A percentile compares a stretch with the other conserved stretches of the same genome.
Evolutionary conservation across 495 filamentous ascomycete species (phyloP).

Genomic region (Acidomyces sp.): DNA sequence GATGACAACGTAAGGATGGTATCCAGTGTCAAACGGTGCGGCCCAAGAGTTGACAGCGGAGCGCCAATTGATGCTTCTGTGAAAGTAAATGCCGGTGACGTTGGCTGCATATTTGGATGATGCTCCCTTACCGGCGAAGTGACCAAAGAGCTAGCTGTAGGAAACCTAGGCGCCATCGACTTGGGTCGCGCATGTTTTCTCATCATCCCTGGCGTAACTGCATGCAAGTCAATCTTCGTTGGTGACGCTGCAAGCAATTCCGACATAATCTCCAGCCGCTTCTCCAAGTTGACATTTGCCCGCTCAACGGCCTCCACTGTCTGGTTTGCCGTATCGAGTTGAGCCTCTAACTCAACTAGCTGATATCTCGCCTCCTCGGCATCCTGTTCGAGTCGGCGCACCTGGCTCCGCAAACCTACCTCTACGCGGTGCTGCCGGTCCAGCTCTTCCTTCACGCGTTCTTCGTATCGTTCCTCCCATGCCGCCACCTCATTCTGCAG

Average conservation of each 20-base stretch:
- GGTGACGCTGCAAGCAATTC: constrained; percentile 19
- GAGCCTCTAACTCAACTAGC: constrained; percentile 13
- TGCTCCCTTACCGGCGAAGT: constrained; percentile 13
- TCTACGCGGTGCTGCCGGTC: constrained; percentile 12
- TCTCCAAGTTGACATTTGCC: constrained; percentile 20
- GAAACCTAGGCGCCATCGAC: constrained; percentile 21
- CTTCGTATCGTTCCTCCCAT: constrained; percentile 19
- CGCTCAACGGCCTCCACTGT: constrained; percentile 14
- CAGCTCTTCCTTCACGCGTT: constrained; percentile 18
- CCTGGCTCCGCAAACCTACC: constrained; percentile 3
- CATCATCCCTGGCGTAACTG: constrained; percentile 5
- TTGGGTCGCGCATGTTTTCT: constrained; percentile 13
- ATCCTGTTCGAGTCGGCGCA: constrained; percentile 15
- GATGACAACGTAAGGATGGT: no score
- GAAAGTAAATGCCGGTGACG: constrained; percentile 5
- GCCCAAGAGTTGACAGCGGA: no score
- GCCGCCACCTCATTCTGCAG: constrained; percentile 17
- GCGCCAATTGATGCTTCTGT: background rate
- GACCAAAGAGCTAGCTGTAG: constrained; percentile 13
- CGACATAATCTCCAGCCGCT: constrained; percentile 18
- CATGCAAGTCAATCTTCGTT: constrained; percentile 15
- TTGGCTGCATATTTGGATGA: constrained; percentile 2
- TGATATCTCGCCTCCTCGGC: constrained; percentile 12
- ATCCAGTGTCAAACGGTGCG: no score
- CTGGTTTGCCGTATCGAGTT: constrained; percentile 5